Conservation (phyloP, 2,329 filamentous ascomycete species). For the Trichoderma arundinaceum region DNA sequence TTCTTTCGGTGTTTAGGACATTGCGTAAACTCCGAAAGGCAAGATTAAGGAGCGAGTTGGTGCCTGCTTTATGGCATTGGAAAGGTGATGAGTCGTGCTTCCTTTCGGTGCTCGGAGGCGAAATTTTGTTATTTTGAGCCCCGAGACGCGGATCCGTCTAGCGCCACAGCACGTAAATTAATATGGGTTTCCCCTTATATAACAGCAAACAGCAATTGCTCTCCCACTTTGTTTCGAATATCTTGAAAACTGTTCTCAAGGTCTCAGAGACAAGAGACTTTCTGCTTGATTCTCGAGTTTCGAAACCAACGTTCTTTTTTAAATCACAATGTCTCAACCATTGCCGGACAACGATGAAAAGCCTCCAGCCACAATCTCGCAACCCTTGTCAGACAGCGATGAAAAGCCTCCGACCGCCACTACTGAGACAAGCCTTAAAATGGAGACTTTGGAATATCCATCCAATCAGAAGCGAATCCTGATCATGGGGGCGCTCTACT, state of each 20-base stretch:
- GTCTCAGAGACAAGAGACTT: no score
- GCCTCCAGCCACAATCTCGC: not conserved
- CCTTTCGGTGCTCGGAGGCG: constrained; percentile 13
- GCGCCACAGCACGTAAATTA: not conserved
- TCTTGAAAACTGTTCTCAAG: no score
- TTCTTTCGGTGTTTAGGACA: constrained; percentile 3
- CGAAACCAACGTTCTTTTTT: no score
- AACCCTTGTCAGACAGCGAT: not conserved
- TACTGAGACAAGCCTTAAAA: not conserved
- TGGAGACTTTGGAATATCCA: constrained; percentile 14
- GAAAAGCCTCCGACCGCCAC: constrained; percentile 11
- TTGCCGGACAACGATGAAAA: no score
- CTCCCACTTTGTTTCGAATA: no score
- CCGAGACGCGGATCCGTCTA: constrained; percentile 8
- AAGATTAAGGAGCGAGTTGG: not conserved
- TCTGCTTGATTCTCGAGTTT: no score
- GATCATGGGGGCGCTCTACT: constrained; percentile 14
- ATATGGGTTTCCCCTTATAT: not conserved
- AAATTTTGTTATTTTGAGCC: constrained; percentile 14
- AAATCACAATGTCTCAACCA: no score
- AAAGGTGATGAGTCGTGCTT: not conserved
- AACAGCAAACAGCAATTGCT: no score
- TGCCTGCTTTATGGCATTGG: not conserved
- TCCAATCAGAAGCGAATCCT: constrained; percentile 24
- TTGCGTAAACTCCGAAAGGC: not conserved